Conservation (phyloP, 164 flowering plant genomes). For the grape (Vitis vinifera) region ASM3070453v1 NC_081808.1:16231501-16232000, state of each 20-base stretch:
- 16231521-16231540: slow-evolving; percentile 87
- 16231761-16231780: slow-evolving; percentile 91
- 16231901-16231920: neutral
- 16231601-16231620: neutral
- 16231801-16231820: slow-evolving; percentile 81
- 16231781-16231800: slow-evolving; percentile 82
- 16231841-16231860: slow-evolving; percentile 85
- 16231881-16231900: neutral
- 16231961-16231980: no score
- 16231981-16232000: neutral
- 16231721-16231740: slow-evolving; percentile 78
- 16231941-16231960: no score
- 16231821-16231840: slow-evolving; percentile 97
- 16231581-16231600: slow-evolving; percentile 91
- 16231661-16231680: neutral
- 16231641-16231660: neutral
- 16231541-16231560: slow-evolving; percentile 91
- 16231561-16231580: slow-evolving; percentile 79
- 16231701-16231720: slow-evolving; percentile 90
- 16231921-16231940: no score
- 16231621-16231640: neutral
- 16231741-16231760: slow-evolving; percentile 84
- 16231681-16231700: slow-evolving; percentile 65
- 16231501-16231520: slow-evolving; percentile 73
- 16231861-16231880: slow-evolving; percentile 58